Evolutionary conservation across 2,329 filamentous ascomycete genomes (phyloP), one percentile per base, ranked within the genome.

Genomic region (Exophiala oligosperma): DNA sequence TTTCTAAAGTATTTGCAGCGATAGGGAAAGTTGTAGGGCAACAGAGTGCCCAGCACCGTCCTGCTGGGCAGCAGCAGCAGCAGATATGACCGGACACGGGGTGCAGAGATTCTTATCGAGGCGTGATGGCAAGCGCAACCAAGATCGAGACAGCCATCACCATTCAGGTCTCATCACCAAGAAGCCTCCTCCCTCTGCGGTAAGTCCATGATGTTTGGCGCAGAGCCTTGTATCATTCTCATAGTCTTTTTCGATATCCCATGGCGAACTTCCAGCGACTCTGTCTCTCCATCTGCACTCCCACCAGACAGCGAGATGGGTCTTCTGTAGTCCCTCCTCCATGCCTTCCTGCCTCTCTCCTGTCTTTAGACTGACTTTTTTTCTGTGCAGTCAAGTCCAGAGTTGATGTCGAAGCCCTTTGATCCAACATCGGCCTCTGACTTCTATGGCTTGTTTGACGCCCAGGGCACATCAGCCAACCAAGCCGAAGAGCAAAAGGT

Each of bases 71-170:
- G 32, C 32, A 35, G 26, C 26, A 28, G 32, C 9, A 8, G 32
- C 32, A 35, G 32, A 35, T 35, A 35, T 35, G 32, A 9, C 32
- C 32, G 32, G 7, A 8, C 32, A 35, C 32, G 72, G 74, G 1
- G 73, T 77, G 52, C 74, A 75, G 55, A 68, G 71, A 40, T 75
- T 77, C 54, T 69, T 77, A 54, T 73, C 73, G 4, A 72, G 69
- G 52, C 71, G 74, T 41, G 74, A 76, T 56, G 71, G 67, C 52
- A 66, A 70, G 50, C 68, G 65, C 51, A 67, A 52, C 49, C 56
- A 56, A 11, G 55, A 56, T 2, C 41, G 49, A 11, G 53, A 60
- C 32, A 28, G 44, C 35, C 54, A 53, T 29, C 40, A 60, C 44
- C 44, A 58, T 52, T 54, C 49, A 49, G 43, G 24, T 46, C 44